Percentiles rank a stretch among this genome's conserved stretches.
phyloP scores from a whole-genome alignment of 768 basidiomycete genomes.

The Coprinopsis strossmayeri region DNA sequence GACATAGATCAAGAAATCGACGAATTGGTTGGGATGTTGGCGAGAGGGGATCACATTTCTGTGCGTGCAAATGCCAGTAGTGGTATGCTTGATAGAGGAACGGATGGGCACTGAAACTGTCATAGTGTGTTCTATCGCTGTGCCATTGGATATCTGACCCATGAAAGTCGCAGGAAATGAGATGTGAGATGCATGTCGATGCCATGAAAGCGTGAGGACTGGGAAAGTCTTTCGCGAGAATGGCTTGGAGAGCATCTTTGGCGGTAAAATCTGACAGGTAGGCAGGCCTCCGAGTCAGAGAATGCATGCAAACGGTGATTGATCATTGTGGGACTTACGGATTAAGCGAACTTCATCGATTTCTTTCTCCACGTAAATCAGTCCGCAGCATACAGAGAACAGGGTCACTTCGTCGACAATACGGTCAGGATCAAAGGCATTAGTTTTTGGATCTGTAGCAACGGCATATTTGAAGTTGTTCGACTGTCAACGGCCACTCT shows the following conservation, averaged over 20 bases:
- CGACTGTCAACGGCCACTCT: not conserved
- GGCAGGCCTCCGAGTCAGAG: not conserved
- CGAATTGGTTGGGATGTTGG: too few relatives aligned
- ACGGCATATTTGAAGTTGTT: not conserved
- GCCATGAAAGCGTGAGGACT: slow-evolving; percentile 1
- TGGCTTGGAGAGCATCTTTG: slow-evolving; percentile 1
- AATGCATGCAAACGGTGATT: not conserved
- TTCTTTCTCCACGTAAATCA: slow-evolving; percentile 1
- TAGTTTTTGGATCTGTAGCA: not conserved
- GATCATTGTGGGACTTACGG: slow-evolving; percentile 1
- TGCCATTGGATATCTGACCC: not conserved
- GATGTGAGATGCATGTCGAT: slow-evolving; percentile 1
- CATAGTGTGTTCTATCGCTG: not conserved
- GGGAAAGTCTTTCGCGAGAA: not conserved
- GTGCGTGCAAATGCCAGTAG: not conserved
- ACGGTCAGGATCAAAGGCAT: not conserved
- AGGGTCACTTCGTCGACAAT: not conserved
- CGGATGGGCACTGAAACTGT: not conserved
- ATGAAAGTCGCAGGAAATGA: not conserved
- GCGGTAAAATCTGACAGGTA: slow-evolving; percentile 6
- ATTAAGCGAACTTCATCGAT: slow-evolving; percentile 1
- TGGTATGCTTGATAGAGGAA: not conserved
- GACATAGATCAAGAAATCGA: too few relatives aligned
- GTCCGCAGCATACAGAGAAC: slow-evolving; percentile 1
- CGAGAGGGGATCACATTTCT: not conserved